These are phyloP conservation scores for Polyplosphaeria fusca DNA, from an alignment of 495 filamentous ascomycete genomes.

Conservation along the genomic window DNA sequence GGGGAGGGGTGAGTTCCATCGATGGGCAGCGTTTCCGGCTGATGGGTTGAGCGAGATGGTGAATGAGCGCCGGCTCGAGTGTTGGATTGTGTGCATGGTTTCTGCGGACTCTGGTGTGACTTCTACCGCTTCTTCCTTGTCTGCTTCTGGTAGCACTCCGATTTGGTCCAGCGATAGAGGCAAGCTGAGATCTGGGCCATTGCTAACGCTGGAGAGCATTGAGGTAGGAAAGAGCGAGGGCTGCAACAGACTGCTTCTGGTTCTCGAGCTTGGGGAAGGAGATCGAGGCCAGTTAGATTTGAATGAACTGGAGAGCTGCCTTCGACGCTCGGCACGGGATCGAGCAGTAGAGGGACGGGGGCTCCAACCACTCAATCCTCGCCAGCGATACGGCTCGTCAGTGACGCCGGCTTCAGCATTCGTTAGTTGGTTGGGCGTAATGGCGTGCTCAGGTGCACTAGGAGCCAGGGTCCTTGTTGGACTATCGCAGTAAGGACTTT, in stretches of 20 bases:
- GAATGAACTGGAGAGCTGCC: not conserved
- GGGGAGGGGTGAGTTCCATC: not conserved
- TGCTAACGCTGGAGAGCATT: not conserved
- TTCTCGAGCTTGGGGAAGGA: not conserved
- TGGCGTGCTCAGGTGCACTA: not conserved
- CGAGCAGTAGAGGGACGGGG: not conserved
- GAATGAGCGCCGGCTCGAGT: not conserved
- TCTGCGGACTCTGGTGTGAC: too few species aligned
- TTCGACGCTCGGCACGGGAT: not conserved
- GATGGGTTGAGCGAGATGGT: not conserved
- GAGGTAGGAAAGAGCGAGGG: not conserved
- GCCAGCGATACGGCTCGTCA: conserved; percentile 5
- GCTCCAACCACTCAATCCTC: not conserved
- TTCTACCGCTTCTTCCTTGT: not conserved
- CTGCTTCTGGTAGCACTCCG: conserved; percentile 1
- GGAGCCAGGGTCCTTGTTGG: not conserved
- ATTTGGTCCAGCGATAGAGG: not conserved
- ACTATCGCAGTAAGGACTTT: not conserved
- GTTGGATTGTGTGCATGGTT: too few species aligned
- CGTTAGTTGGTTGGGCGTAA: conserved; percentile 1
- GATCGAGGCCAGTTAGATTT: not conserved
- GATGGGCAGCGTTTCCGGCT: not conserved
- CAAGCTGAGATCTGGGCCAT: not conserved
- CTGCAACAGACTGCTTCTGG: not conserved
- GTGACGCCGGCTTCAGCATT: conserved; percentile 7